phyloP scores from a whole-genome alignment of 2,329 filamentous ascomycete species.

The Laburnicola sp. region DNA sequence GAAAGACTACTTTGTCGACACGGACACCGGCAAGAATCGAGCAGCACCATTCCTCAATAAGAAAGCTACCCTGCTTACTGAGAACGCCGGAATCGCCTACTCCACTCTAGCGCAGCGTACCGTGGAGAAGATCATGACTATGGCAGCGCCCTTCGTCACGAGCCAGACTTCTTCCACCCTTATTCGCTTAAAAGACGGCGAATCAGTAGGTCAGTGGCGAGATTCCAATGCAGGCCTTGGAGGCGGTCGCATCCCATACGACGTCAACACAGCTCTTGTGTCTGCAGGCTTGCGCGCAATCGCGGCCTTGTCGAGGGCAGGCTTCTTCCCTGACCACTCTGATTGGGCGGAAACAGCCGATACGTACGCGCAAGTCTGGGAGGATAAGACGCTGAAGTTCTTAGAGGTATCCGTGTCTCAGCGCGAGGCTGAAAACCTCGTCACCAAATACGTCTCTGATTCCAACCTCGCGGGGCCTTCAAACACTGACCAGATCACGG shows the following conservation, averaged over 20 bases:
- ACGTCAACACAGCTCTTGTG: slow-evolving; percentile 66
- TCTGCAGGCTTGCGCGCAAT: slow-evolving; percentile 65
- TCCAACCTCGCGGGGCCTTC: slow-evolving; percentile 52
- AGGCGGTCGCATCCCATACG: slow-evolving; percentile 65
- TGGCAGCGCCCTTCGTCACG: slow-evolving; percentile 57
- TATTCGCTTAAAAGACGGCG: slow-evolving; percentile 58
- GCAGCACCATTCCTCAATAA: slow-evolving; percentile 44
- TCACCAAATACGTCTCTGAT: slow-evolving; percentile 54
- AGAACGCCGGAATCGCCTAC: slow-evolving; percentile 60
- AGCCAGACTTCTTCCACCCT: slow-evolving; percentile 57
- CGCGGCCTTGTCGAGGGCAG: slow-evolving; percentile 53
- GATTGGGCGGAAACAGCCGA: slow-evolving; percentile 54
- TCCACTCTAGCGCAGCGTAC: slow-evolving; percentile 56
- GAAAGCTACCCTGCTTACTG: slow-evolving; percentile 54
- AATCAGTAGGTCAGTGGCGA: slow-evolving; percentile 65
- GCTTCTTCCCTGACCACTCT: slow-evolving; percentile 55
- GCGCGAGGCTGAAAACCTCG: slow-evolving; percentile 50
- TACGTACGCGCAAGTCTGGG: slow-evolving; percentile 62
- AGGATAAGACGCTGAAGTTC: slow-evolving; percentile 62
- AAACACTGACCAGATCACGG: slow-evolving; percentile 48
- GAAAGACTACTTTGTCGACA: slow-evolving; percentile 61
- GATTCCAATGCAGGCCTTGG: slow-evolving; percentile 64
- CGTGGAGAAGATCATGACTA: slow-evolving; percentile 61
- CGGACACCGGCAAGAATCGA: slow-evolving; percentile 47
- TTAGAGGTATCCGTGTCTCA: slow-evolving; percentile 55